Base-by-base conservation (phyloP, 257 asterid genomes). In the Phtheirospermum japonicum region DNA sequence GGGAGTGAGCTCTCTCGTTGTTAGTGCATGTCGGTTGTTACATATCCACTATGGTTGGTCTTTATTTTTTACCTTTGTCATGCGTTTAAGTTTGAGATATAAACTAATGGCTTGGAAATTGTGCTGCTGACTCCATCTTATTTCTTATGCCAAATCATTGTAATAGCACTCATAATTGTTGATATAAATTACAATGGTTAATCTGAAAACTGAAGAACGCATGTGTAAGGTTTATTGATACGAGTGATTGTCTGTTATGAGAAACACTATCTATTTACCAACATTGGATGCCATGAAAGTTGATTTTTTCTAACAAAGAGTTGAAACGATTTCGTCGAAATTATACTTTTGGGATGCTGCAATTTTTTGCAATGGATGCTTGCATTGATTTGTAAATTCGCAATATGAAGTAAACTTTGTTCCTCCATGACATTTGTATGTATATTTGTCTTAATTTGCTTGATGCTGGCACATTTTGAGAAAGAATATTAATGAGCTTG, bases 371-470 rank as follows among this genome's bases (percentile, higher is more conserved):
- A 8, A 4, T 36, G 18, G 30, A 30, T 36, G 28, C 10, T 53
- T 58, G 36, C 57, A n/a, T 57, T 36, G 55, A 28, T 58, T 20
- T n/a, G 30, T 48, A 46, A 18, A 13, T 51, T 62, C 53, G 37
- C 8, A 26, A 9, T 30, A 19, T 37, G 63, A 52, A 63, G 18
- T 68, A 59, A 26, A 34, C 6, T 62, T 59, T 33, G 37, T 65
- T 33, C 60, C 56, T 49, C 28, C 9, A 18, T 19, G 33, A 32
- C 18, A 18, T 50, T 13, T 50, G 54, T 20, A 20, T 50, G 32
- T 50, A n/a, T 50, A 59, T 13, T 67, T 68, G 30, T 50, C 57
- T 50, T 50, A 53, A 59, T 61, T 54, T 56, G 42, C 42, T 19
- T 55, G 20, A 46, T 53, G 33, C 14, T 12, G 14, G 28, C 19